Conservation (phyloP, 192 early-diverging fungal species). For the Coemansia asiatica region DNA sequence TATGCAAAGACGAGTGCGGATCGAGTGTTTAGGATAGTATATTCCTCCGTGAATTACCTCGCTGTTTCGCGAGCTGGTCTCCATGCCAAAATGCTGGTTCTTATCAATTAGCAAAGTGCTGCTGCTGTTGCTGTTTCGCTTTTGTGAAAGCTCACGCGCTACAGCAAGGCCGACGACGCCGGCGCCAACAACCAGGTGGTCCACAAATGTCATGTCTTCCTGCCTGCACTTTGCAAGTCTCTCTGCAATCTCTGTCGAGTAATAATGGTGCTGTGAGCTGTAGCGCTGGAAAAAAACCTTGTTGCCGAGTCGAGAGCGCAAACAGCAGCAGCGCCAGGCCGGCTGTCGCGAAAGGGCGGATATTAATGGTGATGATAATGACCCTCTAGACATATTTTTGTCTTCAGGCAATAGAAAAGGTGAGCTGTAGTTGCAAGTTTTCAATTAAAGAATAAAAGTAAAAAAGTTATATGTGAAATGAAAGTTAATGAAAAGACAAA, state of each 20-base stretch:
- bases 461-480: not conserved
- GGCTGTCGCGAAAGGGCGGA: too few relatives aligned
- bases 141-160: constrained; percentile 60
- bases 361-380: too few relatives aligned
- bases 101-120: constrained; percentile 70
- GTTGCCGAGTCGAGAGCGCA: not conserved
- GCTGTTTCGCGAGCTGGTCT: constrained; percentile 83
- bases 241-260: constrained; percentile 1
- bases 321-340: too few relatives aligned
- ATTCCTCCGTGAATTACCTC: constrained; percentile 89
- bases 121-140: constrained; percentile 20
- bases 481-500: not conserved
- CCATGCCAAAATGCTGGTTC: constrained; percentile 62
- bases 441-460: too few relatives aligned
- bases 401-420: too few relatives aligned
- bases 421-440: too few relatives aligned
- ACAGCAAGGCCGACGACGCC: constrained; percentile 82
- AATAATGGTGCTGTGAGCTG: not conserved
- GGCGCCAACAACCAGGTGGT: constrained; percentile 74
- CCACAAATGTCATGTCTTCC: constrained; percentile 53
- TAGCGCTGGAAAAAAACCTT: not conserved
- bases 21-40: constrained; percentile 72
- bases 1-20: constrained; percentile 78
- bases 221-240: constrained; percentile 11
- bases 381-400: too few relatives aligned